These are phyloP conservation scores for Trametes meyenii DNA, from an alignment of 768 basidiomycete species.

Conservation along the genomic window DNA sequence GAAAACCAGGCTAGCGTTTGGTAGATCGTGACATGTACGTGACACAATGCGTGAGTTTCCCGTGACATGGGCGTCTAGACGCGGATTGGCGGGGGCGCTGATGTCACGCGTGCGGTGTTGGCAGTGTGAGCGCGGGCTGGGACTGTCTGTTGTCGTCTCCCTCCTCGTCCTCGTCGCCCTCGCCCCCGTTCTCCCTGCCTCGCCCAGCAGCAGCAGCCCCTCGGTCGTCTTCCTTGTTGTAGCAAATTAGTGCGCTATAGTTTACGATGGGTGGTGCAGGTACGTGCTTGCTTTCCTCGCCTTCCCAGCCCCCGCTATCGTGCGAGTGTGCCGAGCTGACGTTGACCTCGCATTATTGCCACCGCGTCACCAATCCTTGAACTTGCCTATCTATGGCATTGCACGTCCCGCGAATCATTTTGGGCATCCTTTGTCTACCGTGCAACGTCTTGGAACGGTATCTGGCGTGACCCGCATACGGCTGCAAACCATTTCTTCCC, in stretches of 20 bases:
- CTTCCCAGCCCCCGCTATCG: background rate
- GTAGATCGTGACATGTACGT: too few relatives aligned
- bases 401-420: background rate
- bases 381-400: background rate
- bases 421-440: background rate
- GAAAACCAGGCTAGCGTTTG: too few relatives aligned
- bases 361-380: background rate
- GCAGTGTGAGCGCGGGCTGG: background rate
- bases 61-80: too few relatives aligned
- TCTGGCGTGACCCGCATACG: background rate
- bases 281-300: background rate
- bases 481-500: background rate
- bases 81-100: too few relatives aligned
- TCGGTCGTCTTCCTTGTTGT: background rate
- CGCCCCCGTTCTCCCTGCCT: background rate
- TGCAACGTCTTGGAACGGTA: background rate
- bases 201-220: background rate
- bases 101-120: background rate
- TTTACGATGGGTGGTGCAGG: slow-evolving; percentile 21
- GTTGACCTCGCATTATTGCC: background rate
- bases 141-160: background rate
- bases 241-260: background rate
- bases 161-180: background rate
- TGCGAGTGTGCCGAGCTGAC: background rate
- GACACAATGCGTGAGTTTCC: too few relatives aligned